phyloP scores from a whole-genome alignment of 2,329 filamentous ascomycete genomes.

The Penicillium brevicompactum region DNA sequence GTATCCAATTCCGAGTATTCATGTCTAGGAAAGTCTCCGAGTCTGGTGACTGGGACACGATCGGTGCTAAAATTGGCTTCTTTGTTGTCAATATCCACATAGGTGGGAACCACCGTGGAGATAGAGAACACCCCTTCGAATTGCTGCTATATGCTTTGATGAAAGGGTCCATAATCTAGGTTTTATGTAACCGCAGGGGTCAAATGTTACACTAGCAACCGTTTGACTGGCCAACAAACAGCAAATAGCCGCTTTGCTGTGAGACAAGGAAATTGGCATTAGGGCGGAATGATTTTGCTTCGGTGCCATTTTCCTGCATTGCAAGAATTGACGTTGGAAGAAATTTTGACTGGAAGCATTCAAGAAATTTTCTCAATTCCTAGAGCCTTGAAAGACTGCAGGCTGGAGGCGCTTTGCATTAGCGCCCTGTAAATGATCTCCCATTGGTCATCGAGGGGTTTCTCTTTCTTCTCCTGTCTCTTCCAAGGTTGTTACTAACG shows the following conservation, averaged over 20 bases:
- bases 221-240: slow-evolving; percentile 2
- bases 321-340: background rate
- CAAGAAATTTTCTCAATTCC: background rate
- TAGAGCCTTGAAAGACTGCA: background rate
- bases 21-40: background rate
- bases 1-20: background rate
- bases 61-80: slow-evolving; percentile 12
- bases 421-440: background rate
- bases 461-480: background rate
- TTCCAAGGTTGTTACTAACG: background rate
- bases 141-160: background rate
- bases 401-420: slow-evolving; percentile 2
- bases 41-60: slow-evolving; percentile 4
- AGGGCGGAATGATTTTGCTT: background rate
- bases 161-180: slow-evolving; percentile 1
- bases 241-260: slow-evolving; percentile 6
- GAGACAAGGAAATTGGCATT: slow-evolving; percentile 1
- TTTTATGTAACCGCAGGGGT: slow-evolving; percentile 8
- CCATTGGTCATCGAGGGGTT: slow-evolving; percentile 4
- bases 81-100: slow-evolving; percentile 18
- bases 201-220: slow-evolving; percentile 10
- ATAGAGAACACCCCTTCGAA: background rate
- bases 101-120: slow-evolving; percentile 5
- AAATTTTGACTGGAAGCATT: background rate
- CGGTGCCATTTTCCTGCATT: background rate